Conservation (phyloP, 805 yeast species). For the Pichia insulana region DNA sequence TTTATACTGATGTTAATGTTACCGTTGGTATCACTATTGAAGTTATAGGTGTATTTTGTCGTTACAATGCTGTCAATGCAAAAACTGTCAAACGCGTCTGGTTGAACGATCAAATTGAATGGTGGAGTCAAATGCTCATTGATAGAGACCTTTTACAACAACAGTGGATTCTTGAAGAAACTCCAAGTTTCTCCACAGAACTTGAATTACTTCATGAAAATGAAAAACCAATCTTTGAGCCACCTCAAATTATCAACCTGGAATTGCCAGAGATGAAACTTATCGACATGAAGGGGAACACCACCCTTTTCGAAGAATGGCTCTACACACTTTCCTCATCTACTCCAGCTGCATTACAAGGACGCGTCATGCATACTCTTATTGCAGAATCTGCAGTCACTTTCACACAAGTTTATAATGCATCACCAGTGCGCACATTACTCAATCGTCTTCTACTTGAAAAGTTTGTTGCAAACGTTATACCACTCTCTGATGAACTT, state of each 20-base stretch:
- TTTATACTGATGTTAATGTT: neutral
- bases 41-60: neutral
- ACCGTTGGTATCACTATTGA: neutral
- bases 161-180: slow-evolving; percentile 2
- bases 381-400: too few species aligned
- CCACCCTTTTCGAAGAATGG: neutral
- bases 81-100: neutral
- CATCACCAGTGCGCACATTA: too few species aligned
- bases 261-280: neutral
- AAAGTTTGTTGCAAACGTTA: too few species aligned
- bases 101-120: neutral
- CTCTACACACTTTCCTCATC: too few species aligned
- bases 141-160: neutral
- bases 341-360: too few species aligned
- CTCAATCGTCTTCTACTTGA: too few species aligned
- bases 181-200: neutral
- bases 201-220: neutral
- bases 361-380: too few species aligned
- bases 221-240: neutral
- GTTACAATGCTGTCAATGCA: neutral
- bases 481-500: neutral
- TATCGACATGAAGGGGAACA: neutral
- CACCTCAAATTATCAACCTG: neutral
- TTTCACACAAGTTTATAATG: too few species aligned
- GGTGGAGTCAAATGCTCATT: slow-evolving; percentile 1